Conservation (phyloP, 805 yeast species). For the Myxozyma melibiosi region DNA sequence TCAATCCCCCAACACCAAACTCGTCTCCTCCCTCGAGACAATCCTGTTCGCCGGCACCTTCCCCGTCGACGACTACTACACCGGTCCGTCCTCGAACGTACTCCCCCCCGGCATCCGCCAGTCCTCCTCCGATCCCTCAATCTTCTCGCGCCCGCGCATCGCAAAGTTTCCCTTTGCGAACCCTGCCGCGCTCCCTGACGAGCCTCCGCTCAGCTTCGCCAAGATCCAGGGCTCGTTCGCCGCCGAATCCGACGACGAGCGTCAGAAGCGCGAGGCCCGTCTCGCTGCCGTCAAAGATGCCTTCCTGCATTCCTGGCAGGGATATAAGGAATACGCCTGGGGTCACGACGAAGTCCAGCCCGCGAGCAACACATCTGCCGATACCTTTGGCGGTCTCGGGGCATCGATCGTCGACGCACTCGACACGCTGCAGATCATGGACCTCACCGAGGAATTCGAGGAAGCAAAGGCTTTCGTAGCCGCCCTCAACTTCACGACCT, state of each 20-base stretch:
- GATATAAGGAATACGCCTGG: conserved; percentile 48
- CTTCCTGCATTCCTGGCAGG: conserved; percentile 50
- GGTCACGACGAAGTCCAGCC: conserved; percentile 54
- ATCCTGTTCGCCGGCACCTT: background rate
- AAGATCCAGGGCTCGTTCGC: conserved; percentile 28
- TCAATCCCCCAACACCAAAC: too few relatives aligned
- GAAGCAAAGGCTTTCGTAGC: conserved; percentile 46
- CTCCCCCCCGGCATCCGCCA: conserved; percentile 11
- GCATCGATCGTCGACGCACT: conserved; percentile 55
- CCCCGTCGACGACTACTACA: conserved; percentile 7
- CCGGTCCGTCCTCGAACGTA: conserved; percentile 1
- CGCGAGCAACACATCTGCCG: conserved; percentile 39
- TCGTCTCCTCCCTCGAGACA: background rate
- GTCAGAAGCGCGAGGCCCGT: conserved; percentile 35
- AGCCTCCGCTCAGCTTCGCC: conserved; percentile 24
- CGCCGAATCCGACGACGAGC: conserved; percentile 35
- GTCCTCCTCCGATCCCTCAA: background rate
- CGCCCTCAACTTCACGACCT: conserved; percentile 46
- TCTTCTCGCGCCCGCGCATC: conserved; percentile 6
- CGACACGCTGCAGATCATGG: conserved; percentile 56
- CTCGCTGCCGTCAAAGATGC: conserved; percentile 44
- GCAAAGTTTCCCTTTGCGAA: conserved; percentile 26
- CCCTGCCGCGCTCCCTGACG: conserved; percentile 23
- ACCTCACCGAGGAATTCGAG: conserved; percentile 45
- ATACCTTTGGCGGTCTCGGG: conserved; percentile 56